Base-by-base conservation (phyloP, 495 filamentous ascomycete species). In the Thermochaetoides thermophila region DNA sequence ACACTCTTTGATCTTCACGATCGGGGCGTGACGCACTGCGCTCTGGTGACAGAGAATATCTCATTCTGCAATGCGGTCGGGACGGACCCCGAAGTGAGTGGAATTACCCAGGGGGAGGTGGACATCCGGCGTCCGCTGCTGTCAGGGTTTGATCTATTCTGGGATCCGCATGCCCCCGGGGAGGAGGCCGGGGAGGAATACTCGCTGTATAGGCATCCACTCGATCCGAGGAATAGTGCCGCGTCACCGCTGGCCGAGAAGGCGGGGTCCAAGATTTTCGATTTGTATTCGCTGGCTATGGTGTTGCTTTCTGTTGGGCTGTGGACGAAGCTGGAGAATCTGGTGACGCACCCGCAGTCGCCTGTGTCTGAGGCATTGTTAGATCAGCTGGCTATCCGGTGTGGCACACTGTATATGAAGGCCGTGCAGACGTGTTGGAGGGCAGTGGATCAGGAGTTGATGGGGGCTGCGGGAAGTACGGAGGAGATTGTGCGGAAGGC, bases 231-330 rank as follows among this genome's bases (percentile, higher is more conserved):
- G 26, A 66, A 60, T 11, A 64, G 68, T 17, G 56, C 60, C 10
- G 67, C 75, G 17, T 64, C 65, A 3, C 59, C 55, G 2, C 50
- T 69, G 17, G 43, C 57, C 18, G 43, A 46, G 14, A 59, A 55
- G 16, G 50, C 55, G 1, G 66, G 70, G 32, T 63, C 57, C 21
- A 66, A 66, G 57, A 71, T 75, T 1, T 75, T 84, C 43, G 86
- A 95, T 45, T 64, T 92, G 0, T 93, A 91, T 49, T 79, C 81
- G 3, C 60, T 95, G 2, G 84, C 82, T 22, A 69, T 93, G 44
- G 63, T 93, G 9, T 61, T 95, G 8, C 55, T 93, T 18, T 86
- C 91, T 35, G 77, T 95, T 37, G 86, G 85, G 17, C 63, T 93
- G 1, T 95, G 86, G 86, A 74, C 71, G n/a, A 75, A 79, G 3